These are phyloP conservation scores for Colletotrichum euphorbiae DNA, from an alignment of 2,329 filamentous ascomycete genomes.

Conservation along the genomic window DNA sequence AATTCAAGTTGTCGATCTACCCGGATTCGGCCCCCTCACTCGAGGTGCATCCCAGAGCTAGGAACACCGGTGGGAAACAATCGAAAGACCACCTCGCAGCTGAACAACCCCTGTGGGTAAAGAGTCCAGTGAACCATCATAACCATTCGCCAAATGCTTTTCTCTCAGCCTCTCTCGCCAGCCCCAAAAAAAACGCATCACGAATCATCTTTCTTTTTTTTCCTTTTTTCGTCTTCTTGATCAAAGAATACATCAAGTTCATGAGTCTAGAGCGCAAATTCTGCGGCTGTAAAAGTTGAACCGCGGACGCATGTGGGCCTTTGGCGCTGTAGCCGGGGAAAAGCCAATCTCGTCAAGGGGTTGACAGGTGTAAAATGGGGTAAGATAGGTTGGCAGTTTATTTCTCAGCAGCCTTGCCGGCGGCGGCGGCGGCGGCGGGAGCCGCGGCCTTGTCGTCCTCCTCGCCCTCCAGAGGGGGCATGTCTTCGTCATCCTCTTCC, in stretches of 20 bases:
- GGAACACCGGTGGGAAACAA: not conserved
- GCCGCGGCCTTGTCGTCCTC: constrained; percentile 55
- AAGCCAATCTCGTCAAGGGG: constrained; percentile 19
- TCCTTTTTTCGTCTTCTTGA: constrained; percentile 23
- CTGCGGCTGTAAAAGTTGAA: constrained; percentile 1
- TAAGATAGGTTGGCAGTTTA: constrained; percentile 14
- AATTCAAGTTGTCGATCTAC: not conserved
- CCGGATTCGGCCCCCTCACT: not conserved
- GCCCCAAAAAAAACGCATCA: constrained; percentile 11
- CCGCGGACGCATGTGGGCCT: constrained; percentile 10
- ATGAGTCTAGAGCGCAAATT: constrained; percentile 36
- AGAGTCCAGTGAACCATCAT: constrained; percentile 14
- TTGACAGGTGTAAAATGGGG: not conserved
- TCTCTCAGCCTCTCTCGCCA: constrained; percentile 6
- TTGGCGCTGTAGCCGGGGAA: constrained; percentile 1
- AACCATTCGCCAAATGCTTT: constrained; percentile 20
- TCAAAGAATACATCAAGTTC: constrained; percentile 38
- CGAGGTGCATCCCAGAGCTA: not conserved
- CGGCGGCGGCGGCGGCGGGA: constrained; percentile 44
- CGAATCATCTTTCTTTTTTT: constrained; percentile 22
- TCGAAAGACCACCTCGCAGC: not conserved
- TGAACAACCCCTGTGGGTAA: not conserved
- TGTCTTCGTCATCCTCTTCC: constrained; percentile 80
- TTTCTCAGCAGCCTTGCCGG: constrained; percentile 37
- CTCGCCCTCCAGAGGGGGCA: constrained; percentile 82